Evolutionary conservation across 805 yeast genomes (phyloP), one percentile per base, ranked within the genome.

Genomic region (Starmerella bombi): DNA sequence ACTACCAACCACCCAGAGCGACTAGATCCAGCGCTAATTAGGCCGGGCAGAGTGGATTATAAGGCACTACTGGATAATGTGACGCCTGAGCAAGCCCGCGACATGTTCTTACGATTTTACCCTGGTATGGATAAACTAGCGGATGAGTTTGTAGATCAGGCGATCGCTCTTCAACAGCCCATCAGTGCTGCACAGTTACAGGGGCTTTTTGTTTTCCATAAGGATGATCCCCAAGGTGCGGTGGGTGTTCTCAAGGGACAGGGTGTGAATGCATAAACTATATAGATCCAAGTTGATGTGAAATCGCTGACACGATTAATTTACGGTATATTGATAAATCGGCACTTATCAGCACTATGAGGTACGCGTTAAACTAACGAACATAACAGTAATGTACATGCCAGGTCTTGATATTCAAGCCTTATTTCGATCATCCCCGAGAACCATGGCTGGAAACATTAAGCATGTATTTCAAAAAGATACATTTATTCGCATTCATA

Each of bases 1-100:
- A 91, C 98, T 17, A 88, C 98, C 17, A 91, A 91, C 60, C 98
- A 91, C 56, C 95, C 96, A 0, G 97, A 91, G 48, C 74, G 74
- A 48, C 65, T 91, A 29, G 98, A 91, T 54, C 84, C 95, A 1
- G 98, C 98, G 0, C 69, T 91, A 33, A 63, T 91, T 58, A 70
- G 98, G 49, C 98, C 98, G 0, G 98, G 98, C 2, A 70, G 98
- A 60, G 78, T 91, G 25, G 98, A 91, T 57, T 76, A 69, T 59
- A 83, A 84, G 61, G 78, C 76, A 17, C 64, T 77, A 53, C 72
- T 91, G 30, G 91, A 81, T 50, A 82, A 88, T 59, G 97, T 97
- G n/a, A 69, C 88, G 0, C 73, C 72, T 32, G 69, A 70, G 55
- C 98, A 91, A 64, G 77, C 83, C 23, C 66, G 70, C 44, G 62